A percentile compares a stretch with the other conserved stretches of the same genome.
These are phyloP conservation scores for Parmelia sp. DNA, from an alignment of 495 filamentous ascomycete species.

Conservation along the genomic window DNA sequence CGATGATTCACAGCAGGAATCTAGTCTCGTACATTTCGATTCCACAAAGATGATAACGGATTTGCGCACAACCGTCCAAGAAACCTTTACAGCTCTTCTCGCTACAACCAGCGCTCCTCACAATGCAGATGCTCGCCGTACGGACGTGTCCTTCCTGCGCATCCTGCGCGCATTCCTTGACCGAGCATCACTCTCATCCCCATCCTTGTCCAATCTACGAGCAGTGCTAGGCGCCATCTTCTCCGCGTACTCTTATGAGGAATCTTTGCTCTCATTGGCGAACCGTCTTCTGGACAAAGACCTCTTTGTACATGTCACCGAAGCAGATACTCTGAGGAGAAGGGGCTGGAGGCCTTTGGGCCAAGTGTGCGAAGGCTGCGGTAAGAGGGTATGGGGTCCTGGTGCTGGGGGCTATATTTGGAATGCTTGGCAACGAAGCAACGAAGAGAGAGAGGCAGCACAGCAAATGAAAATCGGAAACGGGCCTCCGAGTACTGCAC, in stretches of 20 bases:
- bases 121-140: constrained; percentile 35
- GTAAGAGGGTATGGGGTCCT: constrained; percentile 79
- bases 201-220: constrained; percentile 80
- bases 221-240: constrained; percentile 83
- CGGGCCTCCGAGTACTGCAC: background rate
- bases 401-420: constrained; percentile 73
- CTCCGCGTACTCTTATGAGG: constrained; percentile 89
- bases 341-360: constrained; percentile 83
- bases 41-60: constrained; percentile 48
- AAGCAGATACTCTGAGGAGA: constrained; percentile 68
- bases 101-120: constrained; percentile 48
- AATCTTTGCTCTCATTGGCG: constrained; percentile 75
- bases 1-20: constrained; percentile 1
- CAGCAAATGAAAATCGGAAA: background rate
- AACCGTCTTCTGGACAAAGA: constrained; percentile 84
- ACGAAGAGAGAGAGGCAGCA: constrained; percentile 36
- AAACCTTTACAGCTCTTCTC: constrained; percentile 83
- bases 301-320: constrained; percentile 75
- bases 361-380: constrained; percentile 82
- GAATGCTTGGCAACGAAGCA: constrained; percentile 68
- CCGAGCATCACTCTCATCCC: constrained; percentile 70
- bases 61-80: constrained; percentile 76
- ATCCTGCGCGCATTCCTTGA: constrained; percentile 88
- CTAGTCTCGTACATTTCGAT: background rate
- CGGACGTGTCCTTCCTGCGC: constrained; percentile 74